Evolutionary conservation across 2,329 filamentous ascomycete genomes (phyloP).

Genomic region (Pseudofabraea citricarpa): DNA sequence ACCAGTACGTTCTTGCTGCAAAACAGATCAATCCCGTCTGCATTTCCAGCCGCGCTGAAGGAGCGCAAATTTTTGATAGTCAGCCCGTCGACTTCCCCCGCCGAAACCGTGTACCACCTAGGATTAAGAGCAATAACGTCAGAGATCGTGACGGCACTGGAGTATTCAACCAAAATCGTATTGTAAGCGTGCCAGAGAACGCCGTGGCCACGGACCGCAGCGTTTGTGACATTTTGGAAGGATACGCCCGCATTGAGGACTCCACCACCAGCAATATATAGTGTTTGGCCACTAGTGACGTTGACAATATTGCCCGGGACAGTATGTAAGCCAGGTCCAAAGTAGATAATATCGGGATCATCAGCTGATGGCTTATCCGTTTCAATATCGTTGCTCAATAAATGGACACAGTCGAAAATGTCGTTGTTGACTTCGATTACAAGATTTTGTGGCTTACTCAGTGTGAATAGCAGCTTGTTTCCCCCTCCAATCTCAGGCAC

Average conservation of each 20-base stretch:
- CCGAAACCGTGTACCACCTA: conserved; percentile 14
- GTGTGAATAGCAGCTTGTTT: conserved; percentile 10
- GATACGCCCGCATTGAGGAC: conserved; percentile 12
- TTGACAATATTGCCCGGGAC: conserved; percentile 3
- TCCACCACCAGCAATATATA: conserved; percentile 17
- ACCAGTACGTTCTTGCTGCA: conserved; percentile 5
- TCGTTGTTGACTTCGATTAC: conserved; percentile 23
- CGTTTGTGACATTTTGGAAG: conserved; percentile 15
- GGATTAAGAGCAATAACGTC: conserved; percentile 14
- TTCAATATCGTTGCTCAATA: conserved; percentile 21
- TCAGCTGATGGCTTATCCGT: conserved; percentile 4
- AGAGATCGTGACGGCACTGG: conserved; percentile 17
- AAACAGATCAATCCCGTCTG: conserved; percentile 10
- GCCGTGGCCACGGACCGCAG: conserved; percentile 19
- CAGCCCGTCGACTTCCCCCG: conserved; percentile 15
- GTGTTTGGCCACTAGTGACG: conserved; percentile 12
- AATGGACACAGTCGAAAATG: conserved; percentile 23
- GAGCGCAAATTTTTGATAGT: conserved; percentile 8
- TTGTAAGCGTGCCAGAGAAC: conserved; percentile 13
- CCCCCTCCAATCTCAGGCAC: conserved; percentile 2
- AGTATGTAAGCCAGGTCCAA: conserved; percentile 21
- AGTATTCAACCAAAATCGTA: conserved; percentile 10
- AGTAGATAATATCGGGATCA: conserved; percentile 19
- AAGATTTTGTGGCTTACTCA: conserved; percentile 12
- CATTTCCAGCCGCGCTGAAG: conserved; percentile 1